phyloP scores from a whole-genome alignment of 441 rosid species.

The Adansonia gregorii region DNA sequence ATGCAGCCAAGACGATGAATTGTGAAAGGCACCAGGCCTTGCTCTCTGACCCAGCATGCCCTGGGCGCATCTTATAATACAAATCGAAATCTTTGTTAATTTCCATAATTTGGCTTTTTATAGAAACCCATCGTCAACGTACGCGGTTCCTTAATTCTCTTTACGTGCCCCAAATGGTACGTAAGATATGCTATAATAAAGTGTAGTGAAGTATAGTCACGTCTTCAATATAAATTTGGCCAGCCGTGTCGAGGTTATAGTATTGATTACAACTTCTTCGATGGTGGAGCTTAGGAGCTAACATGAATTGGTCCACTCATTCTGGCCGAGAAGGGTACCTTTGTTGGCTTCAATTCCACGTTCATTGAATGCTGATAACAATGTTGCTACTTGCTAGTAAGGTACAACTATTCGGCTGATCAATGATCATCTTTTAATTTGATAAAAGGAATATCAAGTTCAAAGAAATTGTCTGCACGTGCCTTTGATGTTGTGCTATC shows the following conservation, averaged over 20 bases:
- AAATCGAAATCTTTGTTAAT: not conserved
- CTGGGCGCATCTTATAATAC: not conserved
- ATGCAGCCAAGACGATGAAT: not conserved
- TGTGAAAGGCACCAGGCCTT: not conserved
- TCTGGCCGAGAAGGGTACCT: not conserved
- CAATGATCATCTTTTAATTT: not conserved
- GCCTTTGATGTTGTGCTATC: not conserved
- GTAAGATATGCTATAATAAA: not conserved
- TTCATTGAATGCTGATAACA: constrained; percentile 8
- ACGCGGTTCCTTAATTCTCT: not conserved
- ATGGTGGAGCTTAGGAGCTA: constrained; percentile 7
- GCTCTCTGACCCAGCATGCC: constrained; percentile 12
- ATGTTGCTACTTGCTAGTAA: not conserved
- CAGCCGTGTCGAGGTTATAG: not conserved
- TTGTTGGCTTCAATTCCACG: not conserved
- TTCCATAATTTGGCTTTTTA: not conserved
- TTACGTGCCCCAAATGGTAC: not conserved
- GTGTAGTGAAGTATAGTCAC: not conserved
- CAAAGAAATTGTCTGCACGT: constrained; percentile 7
- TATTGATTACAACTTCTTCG: not conserved
- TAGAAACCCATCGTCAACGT: not conserved
- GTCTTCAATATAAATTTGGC: not conserved
- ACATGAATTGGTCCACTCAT: not conserved
- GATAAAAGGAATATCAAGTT: not conserved
- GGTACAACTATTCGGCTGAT: not conserved